Base-by-base conservation (phyloP, 805 yeast genomes). In the Candida ascalaphidarum region DNA sequence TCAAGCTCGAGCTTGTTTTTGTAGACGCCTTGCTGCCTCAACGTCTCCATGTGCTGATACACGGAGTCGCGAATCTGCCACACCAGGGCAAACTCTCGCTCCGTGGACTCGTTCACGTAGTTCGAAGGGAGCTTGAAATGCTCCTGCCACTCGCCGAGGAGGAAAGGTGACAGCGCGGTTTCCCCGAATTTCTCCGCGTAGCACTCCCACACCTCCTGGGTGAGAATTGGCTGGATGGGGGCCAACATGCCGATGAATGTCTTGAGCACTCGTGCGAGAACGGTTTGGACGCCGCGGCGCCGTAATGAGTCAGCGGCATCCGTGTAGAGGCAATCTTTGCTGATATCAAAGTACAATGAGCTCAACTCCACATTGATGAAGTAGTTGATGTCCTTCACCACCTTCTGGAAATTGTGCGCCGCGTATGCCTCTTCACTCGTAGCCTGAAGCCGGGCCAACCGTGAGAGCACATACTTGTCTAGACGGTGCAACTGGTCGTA, bases 191-290 rank as follows among this genome's bases (percentile, higher is more conserved):
- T 37, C 3, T 29, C 35, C 8, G 72, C 77, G 4, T 71, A 43
- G 33, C 65, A 63, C 21, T 73, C 71, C 95, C 96, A 88, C 0
- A 74, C 85, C 46, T 92, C 96, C 53, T 92, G 97, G 0, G 89
- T 68, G 32, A 88, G 58, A 3, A 84, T 49, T 1, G 99, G 99
- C 21, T 81, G 55, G 1, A 92, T 73, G 2, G 98, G 97, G 1
- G 86, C 67, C 31, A 89, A 48, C 1, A 83, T 50, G 0, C 82
- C 68, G n/a, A 75, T 50, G 44, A 85, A 81, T 0, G 75, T 65
- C 23, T 61, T 62, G 11, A 85, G 56, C 10, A 83, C 61, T 36
- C 75, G 68, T 17, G 51, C 46, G 28, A 92, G 58, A 0, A 81
- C 89, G 3, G 81, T 76, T 50, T 81, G 89, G 6, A 71, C 68